Base-by-base conservation (phyloP, 2,329 filamentous ascomycete genomes). In the Beauveria asiatica region DNA sequence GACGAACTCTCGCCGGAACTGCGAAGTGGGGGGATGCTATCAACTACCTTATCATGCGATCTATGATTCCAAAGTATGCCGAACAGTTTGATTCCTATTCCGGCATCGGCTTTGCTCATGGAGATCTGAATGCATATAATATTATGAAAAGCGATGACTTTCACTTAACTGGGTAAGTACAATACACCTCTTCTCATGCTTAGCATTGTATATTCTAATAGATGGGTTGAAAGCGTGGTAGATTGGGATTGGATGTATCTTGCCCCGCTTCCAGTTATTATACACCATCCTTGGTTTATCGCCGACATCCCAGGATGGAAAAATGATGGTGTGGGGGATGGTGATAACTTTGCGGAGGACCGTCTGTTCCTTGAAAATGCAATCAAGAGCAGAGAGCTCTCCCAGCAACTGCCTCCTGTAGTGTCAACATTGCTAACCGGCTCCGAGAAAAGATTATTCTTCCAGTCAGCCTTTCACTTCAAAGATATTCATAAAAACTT, bases 191-290 rank as follows among this genome's bases (percentile, higher is more conserved):
- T 23, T 41, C 30, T 30, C 23, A 25, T 11, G 44, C 44, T 25
- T 16, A 13, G n/a, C 44, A 25, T 46, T 25, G 2, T 8, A 25
- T 23, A 23, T 46, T 16, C 44, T 46, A 23, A 46, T 25, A 5
- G 16, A 46, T 17, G 41, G 17, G 13, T 25, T 30, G 9, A 37
- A 25, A 52, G 57, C 4, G 57, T 51, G 25, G 42, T 59, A 33
- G 57, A 59, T 45, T 59, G 57, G 57, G 57, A 59, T 25, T 59
- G 57, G 48, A 44, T 30, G 48, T 37, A 45, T 52, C 23, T 59
- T 2, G 57, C 48, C 17, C 57, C 57, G 21, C 46, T 59, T 9
- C 46, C 57, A 2, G 57, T n/a, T 6, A 30, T 59, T 23, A 21
- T 59, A n/a, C 57, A 59, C 16, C 57, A 59, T 46, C 57, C 57